A percentile compares a stretch with the other conserved stretches of the same genome.
These are phyloP conservation scores for Fonsecaea nubica DNA, from an alignment of 2,329 filamentous ascomycete species.

Conservation along the genomic window DNA sequence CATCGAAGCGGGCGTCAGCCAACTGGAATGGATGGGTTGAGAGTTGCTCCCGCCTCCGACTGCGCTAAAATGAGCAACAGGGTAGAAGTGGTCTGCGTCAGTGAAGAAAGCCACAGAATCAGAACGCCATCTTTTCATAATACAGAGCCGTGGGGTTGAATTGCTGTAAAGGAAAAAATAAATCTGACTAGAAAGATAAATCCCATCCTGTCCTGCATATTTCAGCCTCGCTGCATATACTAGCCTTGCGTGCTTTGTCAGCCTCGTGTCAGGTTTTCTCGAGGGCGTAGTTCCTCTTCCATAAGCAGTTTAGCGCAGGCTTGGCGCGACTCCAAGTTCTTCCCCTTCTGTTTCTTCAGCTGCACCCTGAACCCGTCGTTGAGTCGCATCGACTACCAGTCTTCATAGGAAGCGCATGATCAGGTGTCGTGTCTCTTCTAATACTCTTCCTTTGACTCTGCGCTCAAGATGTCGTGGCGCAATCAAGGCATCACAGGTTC, in stretches of 20 bases:
- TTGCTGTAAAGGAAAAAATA: neutral
- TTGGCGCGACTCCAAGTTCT: neutral
- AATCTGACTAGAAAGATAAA: neutral
- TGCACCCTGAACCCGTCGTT: neutral
- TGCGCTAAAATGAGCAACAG: neutral
- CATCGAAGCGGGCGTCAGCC: neutral
- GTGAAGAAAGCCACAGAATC: neutral
- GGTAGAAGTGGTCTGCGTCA: slow-evolving; percentile 9
- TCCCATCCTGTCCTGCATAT: too few species aligned
- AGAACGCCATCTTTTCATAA: too few species aligned
- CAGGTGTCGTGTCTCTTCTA: neutral
- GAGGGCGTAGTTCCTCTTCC: neutral
- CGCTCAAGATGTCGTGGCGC: slow-evolving; percentile 65
- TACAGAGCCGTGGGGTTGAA: too few species aligned
- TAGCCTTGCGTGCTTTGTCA: neutral
- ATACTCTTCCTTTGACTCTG: neutral
- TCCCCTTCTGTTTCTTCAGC: neutral
- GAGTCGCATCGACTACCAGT: neutral
- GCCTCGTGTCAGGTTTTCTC: neutral
- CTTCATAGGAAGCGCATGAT: neutral
- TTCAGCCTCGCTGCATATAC: neutral
- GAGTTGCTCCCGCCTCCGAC: neutral
- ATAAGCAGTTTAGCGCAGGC: neutral
- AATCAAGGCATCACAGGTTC: slow-evolving; percentile 90
- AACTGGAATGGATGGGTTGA: neutral